Evolutionary conservation across 2,329 filamentous ascomycete genomes (phyloP), one percentile per base, ranked within the genome.

Genomic region (Colletotrichum costaricense): DNA sequence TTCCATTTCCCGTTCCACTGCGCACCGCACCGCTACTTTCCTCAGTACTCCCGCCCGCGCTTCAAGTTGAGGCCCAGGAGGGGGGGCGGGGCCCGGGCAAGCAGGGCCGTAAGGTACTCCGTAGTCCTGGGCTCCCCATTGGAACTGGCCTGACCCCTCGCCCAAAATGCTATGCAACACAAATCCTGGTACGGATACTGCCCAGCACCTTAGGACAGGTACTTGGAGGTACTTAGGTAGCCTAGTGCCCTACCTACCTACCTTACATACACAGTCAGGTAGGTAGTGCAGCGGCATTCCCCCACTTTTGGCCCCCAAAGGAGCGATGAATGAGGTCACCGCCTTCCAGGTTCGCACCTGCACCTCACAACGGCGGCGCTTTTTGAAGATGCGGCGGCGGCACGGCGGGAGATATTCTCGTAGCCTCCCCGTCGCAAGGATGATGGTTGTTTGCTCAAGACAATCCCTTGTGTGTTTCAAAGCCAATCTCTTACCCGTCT

Each of bases 251-350:
- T 35, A 8, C 11, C 33, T 30, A 9, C 30, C 30, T 35, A 24
- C 11, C 49, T 38, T 35, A 35, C 33, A 5, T 35, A 35, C 33
- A 35, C 33, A 35, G 33, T 12, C 11, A 35, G 33, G 33, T 35
- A 35, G 33, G 33, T 35, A 54, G 62, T 67, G 62, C 55, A 69
- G 69, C 70, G 70, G 71, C 62, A 38, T 73, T 71, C 56, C 71
- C 71, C 71, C 71, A 66, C 67, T 57, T 66, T 62, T 22, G n/a
- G 46, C 56, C 67, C 66, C 62, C 60, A 56, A 62, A 38, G 26
- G n/a, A 35, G 42, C 59, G 26, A 57, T 67, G 56, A 73, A 73
- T 73, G 67, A 66, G 71, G 70, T 73, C 56, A 70, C 70, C 60
- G 71, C 67, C 67, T 70, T 49, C 42, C 4, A 49, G 42, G 19